phyloP scores from a whole-genome alignment of 75 land plant species.

The Chamaecyparis obtusa region DNA sequence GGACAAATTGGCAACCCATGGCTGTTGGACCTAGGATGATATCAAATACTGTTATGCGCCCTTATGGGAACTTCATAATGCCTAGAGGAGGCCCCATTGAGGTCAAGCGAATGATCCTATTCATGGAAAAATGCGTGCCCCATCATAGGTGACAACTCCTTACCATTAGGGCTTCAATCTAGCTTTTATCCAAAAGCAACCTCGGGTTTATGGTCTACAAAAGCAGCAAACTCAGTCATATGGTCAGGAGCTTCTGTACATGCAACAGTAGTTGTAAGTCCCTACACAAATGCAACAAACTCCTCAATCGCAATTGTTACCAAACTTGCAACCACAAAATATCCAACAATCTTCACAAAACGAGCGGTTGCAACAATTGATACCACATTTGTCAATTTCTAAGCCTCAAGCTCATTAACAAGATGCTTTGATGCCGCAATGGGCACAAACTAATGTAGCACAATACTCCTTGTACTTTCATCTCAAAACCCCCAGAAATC shows the following conservation, averaged over 20 bases:
- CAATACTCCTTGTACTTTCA: constrained; percentile 18
- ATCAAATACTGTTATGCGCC: constrained; percentile 28
- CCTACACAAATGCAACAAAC: constrained; percentile 27
- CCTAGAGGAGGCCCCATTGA: constrained; percentile 43
- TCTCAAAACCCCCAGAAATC: constrained; percentile 27
- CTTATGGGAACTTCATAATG: constrained; percentile 35
- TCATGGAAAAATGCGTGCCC: constrained; percentile 12
- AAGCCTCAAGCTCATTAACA: constrained; percentile 31
- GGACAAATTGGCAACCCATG: constrained; percentile 63
- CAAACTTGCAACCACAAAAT: constrained; percentile 15
- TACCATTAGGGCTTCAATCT: constrained; percentile 30
- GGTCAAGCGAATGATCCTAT: constrained; percentile 18
- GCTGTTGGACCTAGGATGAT: constrained; percentile 36
- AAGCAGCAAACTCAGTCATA: background rate
- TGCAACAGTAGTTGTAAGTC: constrained; percentile 12
- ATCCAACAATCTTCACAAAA: constrained; percentile 14
- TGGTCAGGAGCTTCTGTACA: background rate
- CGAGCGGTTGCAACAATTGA: constrained; percentile 25
- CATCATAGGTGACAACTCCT: constrained; percentile 8
- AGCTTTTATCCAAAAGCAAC: constrained; percentile 18
- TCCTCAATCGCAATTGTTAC: constrained; percentile 20
- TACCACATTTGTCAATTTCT: constrained; percentile 24
- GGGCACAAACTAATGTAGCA: constrained; percentile 17
- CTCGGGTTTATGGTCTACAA: constrained; percentile 25
- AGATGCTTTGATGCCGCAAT: constrained; percentile 19